phyloP scores from a whole-genome alignment of 768 basidiomycete species.

The Boletus huronensis region DNA sequence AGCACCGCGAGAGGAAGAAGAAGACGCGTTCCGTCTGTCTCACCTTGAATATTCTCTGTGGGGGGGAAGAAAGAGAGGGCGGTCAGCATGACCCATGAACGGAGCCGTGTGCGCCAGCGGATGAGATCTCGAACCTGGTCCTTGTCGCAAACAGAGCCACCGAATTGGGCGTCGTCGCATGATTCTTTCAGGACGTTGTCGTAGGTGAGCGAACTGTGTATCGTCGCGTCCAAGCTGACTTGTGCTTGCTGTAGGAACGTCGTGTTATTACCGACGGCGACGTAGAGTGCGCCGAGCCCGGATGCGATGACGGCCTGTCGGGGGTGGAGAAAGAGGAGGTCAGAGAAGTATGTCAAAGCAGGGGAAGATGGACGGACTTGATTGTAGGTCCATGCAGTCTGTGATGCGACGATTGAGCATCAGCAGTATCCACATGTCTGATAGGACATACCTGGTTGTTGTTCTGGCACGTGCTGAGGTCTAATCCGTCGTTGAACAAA shows the following conservation, averaged over 20 bases:
- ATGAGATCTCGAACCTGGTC: conserved; percentile 36
- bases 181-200: conserved; percentile 47
- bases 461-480: conserved; percentile 25
- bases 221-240: conserved; percentile 51
- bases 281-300: conserved; percentile 46
- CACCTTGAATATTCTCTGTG: conserved; percentile 34
- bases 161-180: conserved; percentile 44
- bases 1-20: too few species aligned
- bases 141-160: conserved; percentile 40
- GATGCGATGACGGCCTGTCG: conserved; percentile 52
- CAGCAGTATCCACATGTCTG: not conserved
- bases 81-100: not conserved
- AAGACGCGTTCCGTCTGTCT: not conserved
- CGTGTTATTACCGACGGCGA: conserved; percentile 34
- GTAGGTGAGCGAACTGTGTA: conserved; percentile 34
- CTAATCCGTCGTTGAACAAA: conserved; percentile 31
- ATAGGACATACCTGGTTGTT: conserved; percentile 19
- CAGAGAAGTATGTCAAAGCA: not conserved
- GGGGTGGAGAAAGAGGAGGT: not conserved
- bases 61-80: too few species aligned
- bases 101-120: not conserved
- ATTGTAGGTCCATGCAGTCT: conserved; percentile 59
- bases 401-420: not conserved
- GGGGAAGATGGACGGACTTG: conserved; percentile 36
- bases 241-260: conserved; percentile 46